phyloP scores from a whole-genome alignment of 2,329 filamentous ascomycete genomes.

The Botryosphaeria dothidea region DNA sequence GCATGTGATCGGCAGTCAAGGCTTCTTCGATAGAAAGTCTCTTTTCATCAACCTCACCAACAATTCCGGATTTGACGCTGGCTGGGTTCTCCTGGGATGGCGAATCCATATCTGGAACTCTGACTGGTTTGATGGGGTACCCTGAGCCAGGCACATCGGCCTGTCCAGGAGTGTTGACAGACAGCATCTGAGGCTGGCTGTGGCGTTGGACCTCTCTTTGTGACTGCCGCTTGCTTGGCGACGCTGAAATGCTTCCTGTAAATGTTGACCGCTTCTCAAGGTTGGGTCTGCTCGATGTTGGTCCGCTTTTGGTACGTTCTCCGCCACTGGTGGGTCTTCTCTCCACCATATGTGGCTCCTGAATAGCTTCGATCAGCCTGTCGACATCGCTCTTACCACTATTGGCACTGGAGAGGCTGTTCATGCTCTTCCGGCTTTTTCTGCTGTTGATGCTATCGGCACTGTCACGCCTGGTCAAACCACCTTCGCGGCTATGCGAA shows the following conservation, averaged over 20 bases:
- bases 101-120: slow-evolving; percentile 46
- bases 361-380: slow-evolving; percentile 70
- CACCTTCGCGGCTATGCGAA: neutral
- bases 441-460: slow-evolving; percentile 54
- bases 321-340: slow-evolving; percentile 23
- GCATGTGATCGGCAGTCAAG: slow-evolving; percentile 48
- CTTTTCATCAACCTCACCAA: slow-evolving; percentile 32
- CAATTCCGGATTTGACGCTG: slow-evolving; percentile 25
- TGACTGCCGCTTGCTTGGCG: neutral
- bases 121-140: slow-evolving; percentile 47
- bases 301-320: neutral
- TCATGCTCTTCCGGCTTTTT: slow-evolving; percentile 50
- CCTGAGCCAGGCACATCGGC: slow-evolving; percentile 34
- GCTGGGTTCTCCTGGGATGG: neutral
- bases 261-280: slow-evolving; percentile 4
- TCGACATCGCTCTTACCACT: slow-evolving; percentile 65
- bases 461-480: slow-evolving; percentile 27
- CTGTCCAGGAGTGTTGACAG: slow-evolving; percentile 12
- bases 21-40: slow-evolving; percentile 21
- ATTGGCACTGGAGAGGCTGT: slow-evolving; percentile 36
- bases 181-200: slow-evolving; percentile 40
- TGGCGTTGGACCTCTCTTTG: slow-evolving; percentile 21
- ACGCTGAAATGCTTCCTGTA: neutral
- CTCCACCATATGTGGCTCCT: slow-evolving; percentile 52
- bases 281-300: neutral